phyloP scores from a whole-genome alignment of 768 basidiomycete species.

The Leccinum uliginosum region DNA sequence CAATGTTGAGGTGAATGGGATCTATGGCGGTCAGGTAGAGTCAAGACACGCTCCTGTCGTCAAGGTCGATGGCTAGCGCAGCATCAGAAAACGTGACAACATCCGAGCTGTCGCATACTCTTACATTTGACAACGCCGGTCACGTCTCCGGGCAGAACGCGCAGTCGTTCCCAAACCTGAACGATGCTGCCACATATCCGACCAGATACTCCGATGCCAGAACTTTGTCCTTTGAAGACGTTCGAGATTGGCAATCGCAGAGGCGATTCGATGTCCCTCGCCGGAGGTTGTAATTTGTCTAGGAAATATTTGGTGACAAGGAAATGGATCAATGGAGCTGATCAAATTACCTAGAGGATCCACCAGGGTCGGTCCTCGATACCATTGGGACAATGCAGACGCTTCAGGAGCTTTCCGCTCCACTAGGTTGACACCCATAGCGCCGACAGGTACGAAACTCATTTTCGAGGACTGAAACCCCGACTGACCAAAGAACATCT shows the following conservation, averaged over 20 bases:
- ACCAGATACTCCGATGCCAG: constrained; percentile 76
- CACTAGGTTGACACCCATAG: constrained; percentile 86
- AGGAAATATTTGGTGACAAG: not conserved
- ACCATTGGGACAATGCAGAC: constrained; percentile 62
- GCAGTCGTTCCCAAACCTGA: constrained; percentile 85
- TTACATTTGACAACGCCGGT: constrained; percentile 73
- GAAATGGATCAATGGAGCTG: not conserved
- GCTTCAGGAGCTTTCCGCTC: constrained; percentile 45
- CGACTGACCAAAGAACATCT: constrained; percentile 80
- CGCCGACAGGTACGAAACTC: constrained; percentile 83
- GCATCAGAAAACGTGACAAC: not conserved
- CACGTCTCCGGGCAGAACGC: constrained; percentile 91
- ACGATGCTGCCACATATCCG: constrained; percentile 83
- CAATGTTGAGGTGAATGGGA: constrained; percentile 79
- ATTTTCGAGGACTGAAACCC: constrained; percentile 81
- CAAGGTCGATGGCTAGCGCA: constrained; percentile 73
- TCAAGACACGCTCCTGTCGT: constrained; percentile 74
- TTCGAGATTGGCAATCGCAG: constrained; percentile 90
- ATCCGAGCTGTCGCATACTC: constrained; percentile 7
- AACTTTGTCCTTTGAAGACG: constrained; percentile 86
- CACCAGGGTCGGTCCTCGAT: constrained; percentile 78
- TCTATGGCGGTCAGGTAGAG: constrained; percentile 82
- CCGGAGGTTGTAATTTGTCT: constrained; percentile 82
- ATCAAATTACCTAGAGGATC: constrained; percentile 66
- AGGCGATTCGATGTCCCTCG: constrained; percentile 69